phyloP scores from a whole-genome alignment of 2,329 filamentous ascomycete genomes.

The Reticulascus tulasneorum region DNA sequence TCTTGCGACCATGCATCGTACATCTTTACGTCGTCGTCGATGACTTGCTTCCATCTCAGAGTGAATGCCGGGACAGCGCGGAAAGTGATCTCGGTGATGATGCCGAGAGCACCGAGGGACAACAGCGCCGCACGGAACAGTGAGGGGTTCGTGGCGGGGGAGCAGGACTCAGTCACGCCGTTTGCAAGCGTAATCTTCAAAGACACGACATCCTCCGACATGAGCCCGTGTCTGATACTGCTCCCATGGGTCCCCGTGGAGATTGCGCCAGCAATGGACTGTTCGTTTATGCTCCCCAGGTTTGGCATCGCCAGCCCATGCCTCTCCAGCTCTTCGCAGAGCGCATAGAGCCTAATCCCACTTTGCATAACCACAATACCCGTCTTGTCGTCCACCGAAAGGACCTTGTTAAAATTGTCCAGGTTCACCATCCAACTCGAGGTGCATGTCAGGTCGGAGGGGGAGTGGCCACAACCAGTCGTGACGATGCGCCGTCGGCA shows the following conservation, averaged over 20 bases:
- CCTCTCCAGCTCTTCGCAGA: slow-evolving; percentile 70
- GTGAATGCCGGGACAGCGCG: slow-evolving; percentile 75
- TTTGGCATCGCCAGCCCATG: slow-evolving; percentile 83
- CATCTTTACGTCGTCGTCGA: slow-evolving; percentile 66
- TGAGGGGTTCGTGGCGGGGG: slow-evolving; percentile 63
- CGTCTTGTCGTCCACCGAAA: slow-evolving; percentile 63
- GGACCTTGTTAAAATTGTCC: slow-evolving; percentile 71
- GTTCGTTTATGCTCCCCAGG: slow-evolving; percentile 89
- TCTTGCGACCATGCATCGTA: slow-evolving; percentile 66
- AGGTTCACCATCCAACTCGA: slow-evolving; percentile 94
- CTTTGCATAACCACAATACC: slow-evolving; percentile 74
- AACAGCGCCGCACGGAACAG: slow-evolving; percentile 86
- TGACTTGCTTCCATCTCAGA: slow-evolving; percentile 80
- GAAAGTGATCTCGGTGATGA: slow-evolving; percentile 86
- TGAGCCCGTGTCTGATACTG: slow-evolving; percentile 74
- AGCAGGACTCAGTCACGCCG: slow-evolving; percentile 69
- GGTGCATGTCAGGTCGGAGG: slow-evolving; percentile 86
- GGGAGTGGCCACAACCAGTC: slow-evolving; percentile 89
- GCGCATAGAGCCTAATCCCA: slow-evolving; percentile 76
- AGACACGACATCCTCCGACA: slow-evolving; percentile 72
- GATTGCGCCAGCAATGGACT: slow-evolving; percentile 89
- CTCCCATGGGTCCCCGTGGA: slow-evolving; percentile 92
- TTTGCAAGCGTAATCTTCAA: slow-evolving; percentile 80
- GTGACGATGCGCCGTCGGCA: slow-evolving; percentile 79
- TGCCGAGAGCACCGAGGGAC: slow-evolving; percentile 83